Evolutionary conservation across 2,329 filamentous ascomycete species (phyloP), one percentile per base, ranked within the genome.

Genomic region (Nemania serpens): DNA sequence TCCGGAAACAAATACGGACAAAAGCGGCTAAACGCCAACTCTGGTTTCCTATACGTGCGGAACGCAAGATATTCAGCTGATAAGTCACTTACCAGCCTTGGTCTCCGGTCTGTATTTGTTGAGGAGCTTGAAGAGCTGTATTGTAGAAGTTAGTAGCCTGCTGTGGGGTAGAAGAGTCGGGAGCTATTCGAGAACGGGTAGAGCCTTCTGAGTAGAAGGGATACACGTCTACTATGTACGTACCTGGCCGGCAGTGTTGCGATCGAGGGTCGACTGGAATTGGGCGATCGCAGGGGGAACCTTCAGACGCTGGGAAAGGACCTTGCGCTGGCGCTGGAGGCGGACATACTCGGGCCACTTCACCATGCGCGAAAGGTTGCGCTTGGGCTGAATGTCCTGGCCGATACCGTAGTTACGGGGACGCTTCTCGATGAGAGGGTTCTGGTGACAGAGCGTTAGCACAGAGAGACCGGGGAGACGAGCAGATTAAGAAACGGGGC

Each of bases 51-150:
- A 17, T 22, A 18, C n/a, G 15, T 13, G 22, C 18, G 20, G 5
- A 12, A 45, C 9, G 13, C 2, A 22, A 46, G 11, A 50, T 36
- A 5, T 37, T 9, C 11, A 37, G 10, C 3, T n/a, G 7, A 37
- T 50, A 15, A 22, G 13, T 55, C 50, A 64, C 62, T 46, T 59
- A 64, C 62, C 62, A 74, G 86, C 84, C 89, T 97, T 98, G 81
- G 91, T 96, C 88, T 99, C 95, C 72, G 95, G 95, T 75, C 94
- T 93, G 90, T 99, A 99, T 88, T 99, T 99, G 91, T 97, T 96
- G 78, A 99, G 91, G 78, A 99, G 90, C 88, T 98, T 98, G 88
- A 99, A 95, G 70, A 65, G 52, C 50, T 61, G 22, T 50, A 42
- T 13, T 49, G 36, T 43, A 34, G 15, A 34, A 34, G 37, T 56